Evolutionary conservation across 2,329 filamentous ascomycete genomes (phyloP).

Genomic region (Apiospora marii): DNA sequence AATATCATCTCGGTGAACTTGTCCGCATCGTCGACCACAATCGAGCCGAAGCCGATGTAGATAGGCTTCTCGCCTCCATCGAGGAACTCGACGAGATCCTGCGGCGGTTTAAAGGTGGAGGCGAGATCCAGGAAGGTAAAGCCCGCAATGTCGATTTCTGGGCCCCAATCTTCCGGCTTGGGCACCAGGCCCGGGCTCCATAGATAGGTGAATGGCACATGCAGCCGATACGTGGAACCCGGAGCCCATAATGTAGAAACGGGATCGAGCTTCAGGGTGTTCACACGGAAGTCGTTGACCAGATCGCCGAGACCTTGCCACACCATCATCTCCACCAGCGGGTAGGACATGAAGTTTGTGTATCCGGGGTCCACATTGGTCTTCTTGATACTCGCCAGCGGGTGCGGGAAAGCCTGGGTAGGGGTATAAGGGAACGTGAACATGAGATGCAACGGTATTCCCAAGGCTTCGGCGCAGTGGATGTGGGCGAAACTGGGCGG

Average conservation of each 20-base stretch:
- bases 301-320: constrained; percentile 89
- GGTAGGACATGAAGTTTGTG: constrained; percentile 83
- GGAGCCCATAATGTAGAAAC: constrained; percentile 81
- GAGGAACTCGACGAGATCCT: constrained; percentile 63
- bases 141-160: constrained; percentile 76
- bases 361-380: constrained; percentile 76
- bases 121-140: constrained; percentile 81
- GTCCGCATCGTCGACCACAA: constrained; percentile 77
- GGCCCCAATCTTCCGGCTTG: constrained; percentile 73
- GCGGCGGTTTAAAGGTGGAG: constrained; percentile 65
- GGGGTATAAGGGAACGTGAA: constrained; percentile 88
- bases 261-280: constrained; percentile 74
- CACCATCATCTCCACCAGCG: constrained; percentile 84
- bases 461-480: constrained; percentile 80
- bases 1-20: constrained; percentile 76
- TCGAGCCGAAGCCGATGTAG: constrained; percentile 80
- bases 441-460: constrained; percentile 83
- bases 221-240: constrained; percentile 73
- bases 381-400: constrained; percentile 76
- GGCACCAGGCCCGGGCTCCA: constrained; percentile 73
- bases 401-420: constrained; percentile 78
- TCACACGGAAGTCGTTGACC: constrained; percentile 76
- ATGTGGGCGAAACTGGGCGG: constrained; percentile 81
- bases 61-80: constrained; percentile 65
- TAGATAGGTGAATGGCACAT: constrained; percentile 79